Conservation (phyloP, 768 basidiomycete genomes). For the Dioszegia crocea region DNA sequence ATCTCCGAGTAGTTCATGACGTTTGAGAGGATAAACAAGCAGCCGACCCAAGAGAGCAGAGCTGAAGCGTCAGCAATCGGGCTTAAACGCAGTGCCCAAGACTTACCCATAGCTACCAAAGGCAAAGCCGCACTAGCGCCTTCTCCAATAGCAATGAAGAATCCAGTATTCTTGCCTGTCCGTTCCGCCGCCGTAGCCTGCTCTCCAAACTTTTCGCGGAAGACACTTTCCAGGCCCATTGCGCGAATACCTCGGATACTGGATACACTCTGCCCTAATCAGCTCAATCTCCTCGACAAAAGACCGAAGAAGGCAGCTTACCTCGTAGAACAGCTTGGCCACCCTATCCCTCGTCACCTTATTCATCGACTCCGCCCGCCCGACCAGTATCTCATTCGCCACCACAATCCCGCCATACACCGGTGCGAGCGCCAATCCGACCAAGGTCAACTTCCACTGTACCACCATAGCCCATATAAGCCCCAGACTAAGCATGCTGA, state of each 20-base stretch:
- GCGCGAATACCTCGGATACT: slow-evolving; percentile 82
- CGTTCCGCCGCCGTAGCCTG: slow-evolving; percentile 61
- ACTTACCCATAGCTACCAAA: slow-evolving; percentile 69
- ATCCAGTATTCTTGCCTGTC: slow-evolving; percentile 74
- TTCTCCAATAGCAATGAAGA: slow-evolving; percentile 77
- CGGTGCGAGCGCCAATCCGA: slow-evolving; percentile 79
- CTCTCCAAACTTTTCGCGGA: slow-evolving; percentile 64
- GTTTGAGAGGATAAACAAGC: slow-evolving; percentile 73
- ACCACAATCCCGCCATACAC: slow-evolving; percentile 73
- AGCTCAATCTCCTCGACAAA: neutral
- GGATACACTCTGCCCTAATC: slow-evolving; percentile 59
- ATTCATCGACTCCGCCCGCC: slow-evolving; percentile 69
- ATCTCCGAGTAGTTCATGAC: slow-evolving; percentile 81
- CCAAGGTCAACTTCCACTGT: slow-evolving; percentile 90
- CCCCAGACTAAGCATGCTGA: slow-evolving; percentile 75
- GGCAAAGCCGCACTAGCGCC: slow-evolving; percentile 78
- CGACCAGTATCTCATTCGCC: slow-evolving; percentile 67
- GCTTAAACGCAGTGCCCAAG: neutral
- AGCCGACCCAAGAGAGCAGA: slow-evolving; percentile 83
- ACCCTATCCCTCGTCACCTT: slow-evolving; percentile 83
- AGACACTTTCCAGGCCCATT: slow-evolving; percentile 75
- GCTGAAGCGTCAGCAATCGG: slow-evolving; percentile 52
- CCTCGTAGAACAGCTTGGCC: slow-evolving; percentile 78
- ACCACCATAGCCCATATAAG: slow-evolving; percentile 80
- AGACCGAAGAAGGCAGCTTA: slow-evolving; percentile 45